A percentile compares a stretch with the other conserved stretches of the same genome.
Conservation (phyloP, 352 stramenopile genomes). For the Phytopythium oedochilum region DNA sequence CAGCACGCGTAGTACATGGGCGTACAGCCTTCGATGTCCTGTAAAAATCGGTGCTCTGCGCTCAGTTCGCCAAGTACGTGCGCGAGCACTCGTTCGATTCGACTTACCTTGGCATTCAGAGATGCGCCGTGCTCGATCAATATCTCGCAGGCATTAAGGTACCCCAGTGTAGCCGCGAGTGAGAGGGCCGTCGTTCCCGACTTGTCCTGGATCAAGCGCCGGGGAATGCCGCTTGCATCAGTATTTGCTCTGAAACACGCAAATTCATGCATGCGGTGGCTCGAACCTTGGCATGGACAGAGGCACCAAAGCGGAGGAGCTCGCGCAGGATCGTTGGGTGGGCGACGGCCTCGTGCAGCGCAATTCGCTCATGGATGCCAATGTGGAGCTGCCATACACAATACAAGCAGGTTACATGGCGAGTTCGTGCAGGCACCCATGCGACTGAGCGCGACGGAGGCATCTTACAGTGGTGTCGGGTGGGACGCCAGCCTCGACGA, state of each 20-base stretch:
- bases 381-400: constrained; percentile 1
- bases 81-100: neutral
- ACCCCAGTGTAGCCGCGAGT: constrained; percentile 18
- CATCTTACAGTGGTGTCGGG: constrained; percentile 17
- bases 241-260: too few species aligned
- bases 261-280: too few species aligned
- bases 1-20: constrained; percentile 41
- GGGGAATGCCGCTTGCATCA: neutral
- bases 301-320: constrained; percentile 21
- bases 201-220: constrained; percentile 8
- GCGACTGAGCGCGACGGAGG: neutral
- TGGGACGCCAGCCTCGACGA: constrained; percentile 25
- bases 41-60: neutral
- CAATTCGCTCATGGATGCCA: constrained; percentile 18
- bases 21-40: constrained; percentile 42
- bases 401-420: too few species aligned
- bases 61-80: neutral
- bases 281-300: constrained; percentile 22
- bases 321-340: constrained; percentile 23
- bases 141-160: constrained; percentile 26
- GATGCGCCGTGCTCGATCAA: constrained; percentile 28
- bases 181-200: constrained; percentile 24
- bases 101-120: constrained; percentile 30
- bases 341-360: constrained; percentile 18
- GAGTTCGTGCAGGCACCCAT: neutral